Conservation (phyloP, 83 land plant genomes). For the Picea abies region DNA sequence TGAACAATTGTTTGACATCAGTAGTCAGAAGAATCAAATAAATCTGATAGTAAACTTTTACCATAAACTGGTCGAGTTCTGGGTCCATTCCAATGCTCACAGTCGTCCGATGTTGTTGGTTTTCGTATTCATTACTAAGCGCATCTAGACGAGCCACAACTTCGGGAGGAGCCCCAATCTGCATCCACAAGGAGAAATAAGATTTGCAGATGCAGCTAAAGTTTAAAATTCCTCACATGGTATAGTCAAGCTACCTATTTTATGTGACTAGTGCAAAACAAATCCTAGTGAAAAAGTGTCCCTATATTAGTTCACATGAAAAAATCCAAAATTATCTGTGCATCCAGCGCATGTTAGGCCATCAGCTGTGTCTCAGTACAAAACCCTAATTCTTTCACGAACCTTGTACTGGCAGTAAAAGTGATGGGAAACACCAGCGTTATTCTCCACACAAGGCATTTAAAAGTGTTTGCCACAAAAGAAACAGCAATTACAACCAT, state of each 20-base stretch:
- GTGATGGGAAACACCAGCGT: neutral
- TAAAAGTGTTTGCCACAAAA: neutral
- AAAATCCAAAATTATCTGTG: neutral
- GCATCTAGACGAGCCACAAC: conserved; percentile 25
- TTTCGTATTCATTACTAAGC: conserved; percentile 5
- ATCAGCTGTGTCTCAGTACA: neutral
- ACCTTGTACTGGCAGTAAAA: neutral
- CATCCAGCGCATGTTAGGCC: neutral
- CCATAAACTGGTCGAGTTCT: conserved; percentile 44
- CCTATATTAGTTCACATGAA: neutral
- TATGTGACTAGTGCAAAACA: neutral
- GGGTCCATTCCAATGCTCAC: conserved; percentile 25
- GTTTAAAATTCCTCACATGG: too few relatives aligned
- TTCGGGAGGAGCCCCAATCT: conserved; percentile 46
- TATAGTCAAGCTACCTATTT: too few relatives aligned
- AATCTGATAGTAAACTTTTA: neutral
- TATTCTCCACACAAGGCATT: neutral
- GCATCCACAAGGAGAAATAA: neutral
- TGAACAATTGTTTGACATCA: too few relatives aligned
- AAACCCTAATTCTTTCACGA: too few relatives aligned
- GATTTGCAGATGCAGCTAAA: too few relatives aligned
- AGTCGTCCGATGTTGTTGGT: neutral
- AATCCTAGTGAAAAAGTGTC: neutral
- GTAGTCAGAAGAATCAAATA: too few relatives aligned
- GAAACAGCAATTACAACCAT: neutral